Conservation (phyloP, 2,329 filamentous ascomycete genomes). For the Ophiostoma quercus region DNA sequence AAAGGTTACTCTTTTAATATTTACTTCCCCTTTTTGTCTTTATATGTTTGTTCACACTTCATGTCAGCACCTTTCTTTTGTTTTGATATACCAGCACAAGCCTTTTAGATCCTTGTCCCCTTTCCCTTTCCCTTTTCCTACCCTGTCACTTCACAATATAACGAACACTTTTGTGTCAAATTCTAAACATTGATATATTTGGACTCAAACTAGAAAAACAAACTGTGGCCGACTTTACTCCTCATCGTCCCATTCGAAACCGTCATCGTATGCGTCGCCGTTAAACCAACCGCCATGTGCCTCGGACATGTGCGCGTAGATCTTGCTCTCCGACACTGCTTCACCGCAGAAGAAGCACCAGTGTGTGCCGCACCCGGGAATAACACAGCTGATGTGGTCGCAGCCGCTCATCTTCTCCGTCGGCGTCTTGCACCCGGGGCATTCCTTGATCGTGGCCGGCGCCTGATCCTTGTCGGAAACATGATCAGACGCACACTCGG, state of each 20-base stretch:
- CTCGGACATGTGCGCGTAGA: conserved; percentile 28
- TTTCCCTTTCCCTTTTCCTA: neutral
- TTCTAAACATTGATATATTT: neutral
- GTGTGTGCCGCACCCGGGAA: conserved; percentile 36
- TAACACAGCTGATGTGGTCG: conserved; percentile 42
- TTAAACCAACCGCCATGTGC: conserved; percentile 22
- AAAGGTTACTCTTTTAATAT: conserved; percentile 10
- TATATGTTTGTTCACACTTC: neutral
- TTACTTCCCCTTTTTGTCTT: neutral
- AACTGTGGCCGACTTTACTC: neutral
- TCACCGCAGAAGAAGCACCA: conserved; percentile 46
- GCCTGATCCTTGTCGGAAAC: conserved; percentile 29
- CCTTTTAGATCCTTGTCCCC: conserved; percentile 1
- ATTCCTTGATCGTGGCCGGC: conserved; percentile 27
- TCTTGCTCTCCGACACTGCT: neutral
- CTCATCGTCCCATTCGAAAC: neutral
- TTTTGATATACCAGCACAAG: conserved; percentile 15
- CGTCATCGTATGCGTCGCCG: neutral
- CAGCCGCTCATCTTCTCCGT: conserved; percentile 44
- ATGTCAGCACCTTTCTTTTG: neutral
- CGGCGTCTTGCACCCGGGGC: conserved; percentile 38
- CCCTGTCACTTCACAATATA: neutral
- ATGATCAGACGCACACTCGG: conserved; percentile 33
- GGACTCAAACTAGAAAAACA: neutral
- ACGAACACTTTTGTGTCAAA: neutral